Evolutionary conservation across 2,329 filamentous ascomycete genomes (phyloP).

Genomic region (Colletotrichum orchidophilum): DNA sequence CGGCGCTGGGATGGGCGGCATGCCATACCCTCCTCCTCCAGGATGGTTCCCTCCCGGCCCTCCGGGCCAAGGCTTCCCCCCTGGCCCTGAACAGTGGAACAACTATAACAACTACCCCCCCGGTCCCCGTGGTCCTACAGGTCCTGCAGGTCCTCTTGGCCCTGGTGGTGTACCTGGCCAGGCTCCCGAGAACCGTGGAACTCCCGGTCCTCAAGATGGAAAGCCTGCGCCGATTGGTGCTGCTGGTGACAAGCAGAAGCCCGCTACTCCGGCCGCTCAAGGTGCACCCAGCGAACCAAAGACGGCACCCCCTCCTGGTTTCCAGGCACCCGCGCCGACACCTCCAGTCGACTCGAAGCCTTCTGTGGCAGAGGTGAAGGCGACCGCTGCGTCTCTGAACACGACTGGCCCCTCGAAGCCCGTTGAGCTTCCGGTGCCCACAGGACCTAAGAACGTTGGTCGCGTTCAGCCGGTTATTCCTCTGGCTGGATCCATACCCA

Average conservation of each 20-base stretch:
- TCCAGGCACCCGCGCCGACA: constrained; percentile 61
- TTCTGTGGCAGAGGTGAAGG: constrained; percentile 61
- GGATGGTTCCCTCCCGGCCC: constrained; percentile 80
- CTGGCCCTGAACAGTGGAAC: constrained; percentile 61
- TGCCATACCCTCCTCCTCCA: constrained; percentile 80
- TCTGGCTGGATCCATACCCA: constrained; percentile 57
- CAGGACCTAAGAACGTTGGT: constrained; percentile 55
- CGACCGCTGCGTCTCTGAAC: constrained; percentile 62
- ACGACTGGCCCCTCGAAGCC: constrained; percentile 46
- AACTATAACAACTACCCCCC: constrained; percentile 70
- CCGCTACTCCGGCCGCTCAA: constrained; percentile 54
- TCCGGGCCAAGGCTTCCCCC: constrained; percentile 78
- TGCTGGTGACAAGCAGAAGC: constrained; percentile 57
- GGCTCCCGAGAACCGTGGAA: constrained; percentile 33
- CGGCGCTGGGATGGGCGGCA: constrained; percentile 68
- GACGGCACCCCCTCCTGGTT: constrained; percentile 22
- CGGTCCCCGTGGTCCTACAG: constrained; percentile 63
- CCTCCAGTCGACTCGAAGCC: constrained; percentile 77
- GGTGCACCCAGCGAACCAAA: constrained; percentile 24
- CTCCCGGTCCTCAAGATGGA: constrained; percentile 44
- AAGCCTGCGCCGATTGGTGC: constrained; percentile 64
- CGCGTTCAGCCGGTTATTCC: constrained; percentile 75
- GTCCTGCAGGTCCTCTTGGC: constrained; percentile 47
- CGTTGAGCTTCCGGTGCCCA: constrained; percentile 52
- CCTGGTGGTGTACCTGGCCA: constrained; percentile 40